phyloP scores from a whole-genome alignment of 257 asterid genomes.

The Solanum arcanum region DNA sequence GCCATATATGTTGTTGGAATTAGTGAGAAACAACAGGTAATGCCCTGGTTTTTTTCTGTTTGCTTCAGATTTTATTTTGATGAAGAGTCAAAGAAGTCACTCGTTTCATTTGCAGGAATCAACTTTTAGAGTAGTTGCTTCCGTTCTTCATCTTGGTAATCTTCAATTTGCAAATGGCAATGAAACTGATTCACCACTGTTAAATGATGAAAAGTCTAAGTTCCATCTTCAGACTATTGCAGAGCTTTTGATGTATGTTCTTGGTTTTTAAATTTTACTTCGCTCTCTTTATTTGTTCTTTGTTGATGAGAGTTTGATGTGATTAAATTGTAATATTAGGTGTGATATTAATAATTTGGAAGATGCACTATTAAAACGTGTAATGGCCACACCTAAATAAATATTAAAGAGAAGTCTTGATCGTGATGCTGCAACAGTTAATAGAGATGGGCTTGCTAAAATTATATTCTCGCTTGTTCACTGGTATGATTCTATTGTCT shows the following conservation, averaged over 20 bases:
- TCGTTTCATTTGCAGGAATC: no score
- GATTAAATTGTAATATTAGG: constrained; percentile 25
- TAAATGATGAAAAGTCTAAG: constrained; percentile 67
- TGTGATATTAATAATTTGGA: constrained; percentile 57
- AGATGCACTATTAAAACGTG: constrained; percentile 95
- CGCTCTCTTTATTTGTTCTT: not conserved
- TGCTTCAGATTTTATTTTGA: no score
- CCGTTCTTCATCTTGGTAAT: no score
- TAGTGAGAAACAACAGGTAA: no score
- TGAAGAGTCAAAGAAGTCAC: no score
- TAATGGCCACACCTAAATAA: constrained; percentile 98
- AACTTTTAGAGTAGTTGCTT: no score
- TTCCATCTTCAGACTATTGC: constrained; percentile 61
- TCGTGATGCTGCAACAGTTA: constrained; percentile 65
- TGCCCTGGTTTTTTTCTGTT: no score
- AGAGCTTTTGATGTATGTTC: not conserved
- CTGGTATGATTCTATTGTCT: constrained; percentile 40
- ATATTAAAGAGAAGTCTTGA: constrained; percentile 97
- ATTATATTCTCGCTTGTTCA: constrained; percentile 84
- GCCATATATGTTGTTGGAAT: no score
- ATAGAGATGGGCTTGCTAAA: constrained; percentile 94
- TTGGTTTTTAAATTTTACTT: constrained; percentile 1
- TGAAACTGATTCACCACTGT: no score
- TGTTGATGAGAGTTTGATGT: constrained; percentile 1
- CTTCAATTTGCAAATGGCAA: no score